Evolutionary conservation across 1,139 yeast genomes (phyloP).

Genomic region (Magnusiomyces fungicola): DNA sequence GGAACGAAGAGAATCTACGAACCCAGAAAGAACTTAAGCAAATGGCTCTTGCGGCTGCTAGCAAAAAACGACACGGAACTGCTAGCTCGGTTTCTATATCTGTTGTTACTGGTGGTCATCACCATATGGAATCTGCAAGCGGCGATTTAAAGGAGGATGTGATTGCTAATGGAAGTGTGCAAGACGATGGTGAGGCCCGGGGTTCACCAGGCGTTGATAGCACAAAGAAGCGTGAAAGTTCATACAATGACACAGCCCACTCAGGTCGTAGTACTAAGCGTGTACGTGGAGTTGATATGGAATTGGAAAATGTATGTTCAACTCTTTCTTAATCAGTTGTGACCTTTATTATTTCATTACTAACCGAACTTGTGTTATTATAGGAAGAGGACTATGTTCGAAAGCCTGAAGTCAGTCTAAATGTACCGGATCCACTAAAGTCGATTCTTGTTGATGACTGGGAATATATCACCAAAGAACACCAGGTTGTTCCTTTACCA

Average conservation of each 20-base stretch:
- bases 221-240: conserved; percentile 3
- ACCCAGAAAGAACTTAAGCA: conserved; percentile 57
- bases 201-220: not conserved
- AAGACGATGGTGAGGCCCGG: not conserved
- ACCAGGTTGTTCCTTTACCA: conserved; percentile 60
- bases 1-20: conserved; percentile 60
- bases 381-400: conserved; percentile 35
- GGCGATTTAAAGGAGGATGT: not conserved
- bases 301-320: conserved; percentile 19
- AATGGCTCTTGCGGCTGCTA: conserved; percentile 38
- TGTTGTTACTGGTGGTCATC: conserved; percentile 9
- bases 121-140: not conserved
- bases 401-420: conserved; percentile 46
- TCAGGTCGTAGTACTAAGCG: conserved; percentile 15
- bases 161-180: not conserved
- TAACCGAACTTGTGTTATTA: not conserved
- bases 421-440: conserved; percentile 60
- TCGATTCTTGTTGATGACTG: conserved; percentile 80
- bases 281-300: conserved; percentile 40
- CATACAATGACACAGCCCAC: conserved; percentile 12
- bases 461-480: conserved; percentile 81
- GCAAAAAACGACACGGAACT: conserved; percentile 18
- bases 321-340: too few species aligned
- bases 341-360: too few species aligned
- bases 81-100: conserved; percentile 5